Conservation (phyloP, 805 yeast genomes). For the Wickerhamiella vanderwaltii region DNA sequence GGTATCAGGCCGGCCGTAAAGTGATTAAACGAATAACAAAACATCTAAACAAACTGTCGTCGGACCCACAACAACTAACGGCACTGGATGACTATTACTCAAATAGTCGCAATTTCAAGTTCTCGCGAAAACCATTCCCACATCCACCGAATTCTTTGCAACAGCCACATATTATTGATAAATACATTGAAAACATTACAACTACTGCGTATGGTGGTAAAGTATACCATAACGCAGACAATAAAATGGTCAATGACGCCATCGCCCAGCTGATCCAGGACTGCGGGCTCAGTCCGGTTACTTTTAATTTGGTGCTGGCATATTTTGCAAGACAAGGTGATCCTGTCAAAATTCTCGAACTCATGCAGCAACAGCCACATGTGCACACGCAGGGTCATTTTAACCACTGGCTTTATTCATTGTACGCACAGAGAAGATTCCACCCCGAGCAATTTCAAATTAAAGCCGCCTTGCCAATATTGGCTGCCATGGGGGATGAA, state of each 20-base stretch:
- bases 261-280: background rate
- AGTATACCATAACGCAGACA: too few species aligned
- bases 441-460: background rate
- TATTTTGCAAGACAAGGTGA: constrained; percentile 3
- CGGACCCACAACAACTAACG: background rate
- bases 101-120: background rate
- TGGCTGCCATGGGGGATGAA: constrained; percentile 1
- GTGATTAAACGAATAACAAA: background rate
- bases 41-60: background rate
- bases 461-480: background rate
- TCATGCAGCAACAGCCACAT: background rate
- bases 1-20: background rate
- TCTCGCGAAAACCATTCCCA: constrained; percentile 4
- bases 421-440: constrained; percentile 3
- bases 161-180: constrained; percentile 1
- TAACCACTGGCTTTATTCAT: constrained; percentile 10
- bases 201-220: constrained; percentile 1
- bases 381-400: background rate
- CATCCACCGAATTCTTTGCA: background rate
- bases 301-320: background rate
- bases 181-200: constrained; percentile 1
- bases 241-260: background rate
- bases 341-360: background rate
- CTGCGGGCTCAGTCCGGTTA: background rate
- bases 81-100: constrained; percentile 1